Evolutionary conservation across 1,284 basidiomycete genomes (phyloP), one percentile per base, ranked within the genome.

Genomic region (Wallemia hederae): DNA sequence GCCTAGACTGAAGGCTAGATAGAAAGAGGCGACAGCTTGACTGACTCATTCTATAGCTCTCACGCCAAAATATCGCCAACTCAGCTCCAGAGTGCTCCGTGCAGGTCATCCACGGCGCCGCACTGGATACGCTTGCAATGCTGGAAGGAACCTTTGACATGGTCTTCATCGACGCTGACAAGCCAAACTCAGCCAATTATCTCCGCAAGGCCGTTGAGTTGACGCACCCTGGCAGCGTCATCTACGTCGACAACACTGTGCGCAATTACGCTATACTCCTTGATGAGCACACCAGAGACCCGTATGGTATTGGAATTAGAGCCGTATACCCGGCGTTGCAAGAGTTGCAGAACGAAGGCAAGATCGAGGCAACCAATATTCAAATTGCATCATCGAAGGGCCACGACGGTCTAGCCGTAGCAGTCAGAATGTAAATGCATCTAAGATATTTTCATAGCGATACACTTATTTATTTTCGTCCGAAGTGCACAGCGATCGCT

Each of bases 161-260:
- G 27, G 71, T 73, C 1, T 81, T 80, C 70, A 78, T 80, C 63
- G 79, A 80, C 66, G 79, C 79, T 1, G 78, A 80, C 70, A 80
- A 79, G 65, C 63, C 67, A 11, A 73, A 70, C 24, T 63, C 9
- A 9, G 39, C 39, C 5, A n/a, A 7, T 11, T 49, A 49, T 49
- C 39, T 49, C 39, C 11, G n/a, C 14, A 49, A 49, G n/a, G 39
- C 39, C 19, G 19, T 49, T n/a, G 39, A 49, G 3, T n/a, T 49
- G 14, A 49, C 39, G 11, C 11, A n/a, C 14, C 11, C 39, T 15
- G 39, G 39, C 3, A n/a, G 9, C 22, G 39, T 49, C n/a, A 49
- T 49, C 3, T 49, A 49, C n/a, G 39, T 49, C 3, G 39, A 49
- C 22, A 49, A 49, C 22, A 49, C 39, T 17, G 39, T 49, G 5